Evolutionary conservation across 2,329 filamentous ascomycete genomes (phyloP), one percentile per base, ranked within the genome.

Genomic region (Microdochium bolleyi): DNA sequence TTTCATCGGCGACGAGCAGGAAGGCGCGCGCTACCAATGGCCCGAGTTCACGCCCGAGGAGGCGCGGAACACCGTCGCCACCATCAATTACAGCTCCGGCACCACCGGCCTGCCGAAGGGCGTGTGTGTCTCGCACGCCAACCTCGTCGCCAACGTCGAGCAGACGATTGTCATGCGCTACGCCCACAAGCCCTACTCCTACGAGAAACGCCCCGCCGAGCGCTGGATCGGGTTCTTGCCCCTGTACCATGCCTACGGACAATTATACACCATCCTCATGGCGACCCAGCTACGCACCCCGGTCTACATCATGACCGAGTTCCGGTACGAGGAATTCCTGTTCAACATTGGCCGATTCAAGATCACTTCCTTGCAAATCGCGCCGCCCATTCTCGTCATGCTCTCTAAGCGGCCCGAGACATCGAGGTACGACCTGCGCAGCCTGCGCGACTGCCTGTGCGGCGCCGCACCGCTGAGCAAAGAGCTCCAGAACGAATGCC

Each of bases 41-140:
- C 67, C 68, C 22, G 55, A 60, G 4, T 58, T 77, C 41, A 63
- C 55, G 24, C 57, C 66, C 3, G 49, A 64, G 11, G 67, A 73
- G 49, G 68, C 73, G 0, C 53, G 57, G 3, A 58, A 49, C 3
- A 69, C 65, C 7, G 59, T 70, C 24, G 87, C 89, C 0, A 95
- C 94, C 63, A 70, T 96, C 53, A 89, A 95, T 1, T 96, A 95
- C 68, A 90, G 85, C 49, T 92, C 87, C 9, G 92, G 92, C 8
- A 97, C 92, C 0, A 96, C 92, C 0, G 92, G 92, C 2, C 73
- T 91, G 50, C 92, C 92, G 0, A 97, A 97, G 69, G 92, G 92
- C 16, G 92, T 96, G 14, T 88, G 89, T 80, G 75, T 96, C 30
- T 87, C 83, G 8, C 92, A 97, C 69, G 69, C 73, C 58, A 96